phyloP scores from a whole-genome alignment of 257 asterid species.

The Nicotiana undulata region DNA sequence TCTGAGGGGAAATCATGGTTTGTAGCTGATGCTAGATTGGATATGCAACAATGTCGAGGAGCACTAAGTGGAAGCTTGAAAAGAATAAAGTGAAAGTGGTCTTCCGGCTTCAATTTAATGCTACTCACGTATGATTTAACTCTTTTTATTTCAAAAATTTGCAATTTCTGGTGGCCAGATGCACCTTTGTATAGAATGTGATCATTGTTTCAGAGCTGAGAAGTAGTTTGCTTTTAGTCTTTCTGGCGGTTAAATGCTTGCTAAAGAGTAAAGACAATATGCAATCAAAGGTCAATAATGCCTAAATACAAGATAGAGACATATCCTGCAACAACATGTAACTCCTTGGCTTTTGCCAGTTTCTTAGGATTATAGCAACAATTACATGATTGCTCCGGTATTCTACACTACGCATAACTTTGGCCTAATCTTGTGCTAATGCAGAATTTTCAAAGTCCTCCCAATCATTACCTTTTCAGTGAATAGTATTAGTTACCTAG shows the following conservation, averaged over 20 bases:
- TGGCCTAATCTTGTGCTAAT: neutral
- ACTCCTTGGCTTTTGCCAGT: neutral
- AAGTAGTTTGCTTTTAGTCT: neutral
- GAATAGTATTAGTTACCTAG: neutral
- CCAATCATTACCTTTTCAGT: neutral
- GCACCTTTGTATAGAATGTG: neutral
- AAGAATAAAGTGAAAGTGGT: slow-evolving; percentile 96
- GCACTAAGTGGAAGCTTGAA: slow-evolving; percentile 96
- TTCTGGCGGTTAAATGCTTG: neutral
- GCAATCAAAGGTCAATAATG: neutral
- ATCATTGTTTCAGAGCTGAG: neutral
- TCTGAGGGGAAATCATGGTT: neutral
- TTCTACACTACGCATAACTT: neutral
- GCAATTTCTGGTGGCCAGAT: neutral
- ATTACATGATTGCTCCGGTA: neutral
- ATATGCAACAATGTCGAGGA: slow-evolving; percentile 66
- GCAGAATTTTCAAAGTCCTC: neutral
- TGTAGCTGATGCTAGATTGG: slow-evolving; percentile 41
- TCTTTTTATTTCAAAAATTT: slow-evolving; percentile 4
- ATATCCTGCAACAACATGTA: neutral
- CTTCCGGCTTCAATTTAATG: slow-evolving; percentile 97
- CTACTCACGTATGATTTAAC: slow-evolving; percentile 64
- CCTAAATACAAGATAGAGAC: neutral
- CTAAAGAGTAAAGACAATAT: neutral
- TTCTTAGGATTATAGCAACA: slow-evolving; percentile 2